Conservation (phyloP, 2,329 filamentous ascomycete species). For the Hypoxylon sp. region DNA sequence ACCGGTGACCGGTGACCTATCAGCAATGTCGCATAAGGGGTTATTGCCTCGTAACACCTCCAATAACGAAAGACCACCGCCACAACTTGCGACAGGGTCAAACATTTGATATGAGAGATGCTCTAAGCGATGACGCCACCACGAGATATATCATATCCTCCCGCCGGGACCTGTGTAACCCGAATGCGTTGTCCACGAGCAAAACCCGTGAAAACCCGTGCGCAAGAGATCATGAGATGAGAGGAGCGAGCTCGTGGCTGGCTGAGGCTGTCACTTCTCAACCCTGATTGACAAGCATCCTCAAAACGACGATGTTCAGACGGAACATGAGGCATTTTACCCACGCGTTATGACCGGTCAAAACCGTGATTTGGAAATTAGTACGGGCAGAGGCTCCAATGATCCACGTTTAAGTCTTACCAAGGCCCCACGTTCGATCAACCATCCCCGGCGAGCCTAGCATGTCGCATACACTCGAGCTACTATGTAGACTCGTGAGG, state of each 20-base stretch:
- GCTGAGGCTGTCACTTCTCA: slow-evolving; percentile 1
- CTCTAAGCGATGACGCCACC: not conserved
- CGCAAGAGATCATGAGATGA: not conserved
- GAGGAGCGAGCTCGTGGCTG: not conserved
- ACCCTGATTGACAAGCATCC: not conserved
- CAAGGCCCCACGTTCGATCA: not conserved
- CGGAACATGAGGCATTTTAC: not conserved
- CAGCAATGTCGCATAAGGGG: not conserved
- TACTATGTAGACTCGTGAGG: not conserved
- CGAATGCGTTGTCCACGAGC: not conserved
- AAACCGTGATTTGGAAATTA: not conserved
- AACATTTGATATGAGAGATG: not conserved
- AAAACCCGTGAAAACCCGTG: not conserved
- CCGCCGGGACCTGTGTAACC: not conserved
- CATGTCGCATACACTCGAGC: not conserved
- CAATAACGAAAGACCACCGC: not conserved
- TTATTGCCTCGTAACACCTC: not conserved
- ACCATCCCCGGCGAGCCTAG: not conserved
- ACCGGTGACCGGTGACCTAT: not conserved
- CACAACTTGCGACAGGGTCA: not conserved
- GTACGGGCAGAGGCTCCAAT: not conserved
- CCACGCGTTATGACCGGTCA: not conserved
- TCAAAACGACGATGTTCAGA: not conserved
- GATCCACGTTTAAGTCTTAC: not conserved
- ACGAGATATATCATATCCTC: not conserved